Evolutionary conservation across 768 basidiomycete species (phyloP), one percentile per base, ranked within the genome.

Genomic region (Psilocybe subaeruginosa): DNA sequence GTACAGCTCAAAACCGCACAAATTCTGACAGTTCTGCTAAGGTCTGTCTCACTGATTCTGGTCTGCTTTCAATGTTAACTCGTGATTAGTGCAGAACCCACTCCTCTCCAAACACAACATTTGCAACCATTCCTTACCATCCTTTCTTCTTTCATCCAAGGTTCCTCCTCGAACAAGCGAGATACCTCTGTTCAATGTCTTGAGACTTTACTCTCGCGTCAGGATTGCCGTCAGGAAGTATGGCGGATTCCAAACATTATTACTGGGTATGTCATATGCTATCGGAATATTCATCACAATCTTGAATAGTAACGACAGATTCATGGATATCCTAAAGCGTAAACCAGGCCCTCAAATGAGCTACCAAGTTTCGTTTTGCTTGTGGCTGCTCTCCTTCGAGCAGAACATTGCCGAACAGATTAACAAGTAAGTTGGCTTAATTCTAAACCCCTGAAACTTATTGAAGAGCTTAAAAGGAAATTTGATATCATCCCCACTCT

Each of bases 361-460:
- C 77, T 99, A 99, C 72, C 95, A 97, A 80, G 88, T 95, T 46
- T 86, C 87, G 27, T 92, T 94, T 72, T 97, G 93, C 72, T 79
- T 98, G 63, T 99, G 97, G 97, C 78, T 98, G 54, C 77, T 99
- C 58, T 92, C 95, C 0, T 99, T 97, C 64, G 95, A 99, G 70
- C 82, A 87, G 68, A 84, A 89, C 39, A 82, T 97, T 31, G 92
- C 96, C 0, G 86, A 91, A 64, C 83, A 92, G 54, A 87, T 98
- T 69, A 93, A 98, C 76, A 89, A 88, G 96, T 95, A 61, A 50
- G 86, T 35, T 7, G 27, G 17, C 12, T 41, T 37, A n/a, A 37
- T 29, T 35, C 9, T 7, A 6, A 17, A 5, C 11, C 47, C 17
- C 33, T 19, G 30, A 29, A 30, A 29, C n/a, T 45, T 43, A 23